phyloP scores from a whole-genome alignment of 345 rosid species.

The Aquilaria malaccensis region DNA sequence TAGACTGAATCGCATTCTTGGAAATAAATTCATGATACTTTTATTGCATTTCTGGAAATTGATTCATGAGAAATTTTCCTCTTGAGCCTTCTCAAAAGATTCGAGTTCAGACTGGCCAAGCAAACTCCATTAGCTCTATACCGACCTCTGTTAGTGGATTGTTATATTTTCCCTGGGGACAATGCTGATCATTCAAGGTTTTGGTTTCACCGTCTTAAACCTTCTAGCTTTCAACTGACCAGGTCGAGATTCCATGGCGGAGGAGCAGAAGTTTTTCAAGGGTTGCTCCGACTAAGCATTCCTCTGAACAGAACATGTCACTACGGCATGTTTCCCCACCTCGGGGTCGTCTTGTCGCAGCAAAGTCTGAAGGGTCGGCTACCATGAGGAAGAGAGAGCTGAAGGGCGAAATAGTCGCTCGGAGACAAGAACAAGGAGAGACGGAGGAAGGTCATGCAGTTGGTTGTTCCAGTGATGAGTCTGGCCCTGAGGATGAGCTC shows the following conservation, averaged over 20 bases:
- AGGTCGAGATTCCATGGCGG: conserved; percentile 45
- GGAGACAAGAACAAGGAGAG: conserved; percentile 6
- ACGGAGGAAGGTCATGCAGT: conserved; percentile 3
- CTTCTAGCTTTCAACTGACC: conserved; percentile 1
- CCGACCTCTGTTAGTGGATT: too few relatives aligned
- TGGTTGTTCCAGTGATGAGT: conserved; percentile 52
- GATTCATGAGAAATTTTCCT: not conserved
- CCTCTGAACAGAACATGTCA: conserved; percentile 22
- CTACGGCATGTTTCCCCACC: conserved; percentile 29
- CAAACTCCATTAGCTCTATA: too few relatives aligned
- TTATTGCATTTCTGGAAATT: not conserved
- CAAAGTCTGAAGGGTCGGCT: conserved; percentile 50
- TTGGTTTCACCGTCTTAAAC: conserved; percentile 11
- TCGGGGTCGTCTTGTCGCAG: conserved; percentile 27
- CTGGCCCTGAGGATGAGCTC: conserved; percentile 43
- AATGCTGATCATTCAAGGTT: not conserved
- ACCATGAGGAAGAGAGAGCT: conserved; percentile 26
- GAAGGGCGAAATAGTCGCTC: conserved; percentile 9
- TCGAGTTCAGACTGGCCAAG: too few relatives aligned
- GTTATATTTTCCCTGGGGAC: not conserved
- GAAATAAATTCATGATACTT: not conserved
- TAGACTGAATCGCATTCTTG: too few relatives aligned
- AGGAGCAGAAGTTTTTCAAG: conserved; percentile 32
- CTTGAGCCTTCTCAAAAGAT: not conserved
- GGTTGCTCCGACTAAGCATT: conserved; percentile 21